Evolutionary conservation across 257 asterid genomes (phyloP).

Genomic region (Mitragyna speciosa): DNA sequence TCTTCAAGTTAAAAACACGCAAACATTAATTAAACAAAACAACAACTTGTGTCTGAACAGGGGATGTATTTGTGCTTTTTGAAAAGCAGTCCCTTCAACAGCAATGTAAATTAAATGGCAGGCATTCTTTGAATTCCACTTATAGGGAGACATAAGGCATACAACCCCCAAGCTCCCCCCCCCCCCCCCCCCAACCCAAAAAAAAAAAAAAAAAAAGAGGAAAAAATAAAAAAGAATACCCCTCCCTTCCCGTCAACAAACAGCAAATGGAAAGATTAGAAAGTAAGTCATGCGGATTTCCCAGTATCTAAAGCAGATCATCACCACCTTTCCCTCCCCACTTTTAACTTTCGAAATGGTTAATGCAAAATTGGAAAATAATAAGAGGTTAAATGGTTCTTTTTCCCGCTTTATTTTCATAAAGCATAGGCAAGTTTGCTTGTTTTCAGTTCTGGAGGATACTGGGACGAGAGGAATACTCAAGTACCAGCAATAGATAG

Average conservation of each 20-base stretch:
- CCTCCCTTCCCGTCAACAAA: not conserved
- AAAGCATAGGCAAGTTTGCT: not conserved
- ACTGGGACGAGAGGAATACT: conserved; percentile 3
- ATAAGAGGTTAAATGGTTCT: not conserved
- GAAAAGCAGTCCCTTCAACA: not conserved
- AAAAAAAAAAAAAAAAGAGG: too few species aligned
- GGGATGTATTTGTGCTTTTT: too few species aligned
- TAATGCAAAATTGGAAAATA: not conserved
- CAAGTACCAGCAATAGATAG: not conserved
- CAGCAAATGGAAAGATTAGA: not conserved
- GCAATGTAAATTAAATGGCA: not conserved
- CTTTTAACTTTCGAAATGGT: not conserved
- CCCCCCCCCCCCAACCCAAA: not conserved
- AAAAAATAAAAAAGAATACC: too few species aligned
- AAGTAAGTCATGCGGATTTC: not conserved
- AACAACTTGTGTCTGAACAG: not conserved
- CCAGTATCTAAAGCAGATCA: not conserved
- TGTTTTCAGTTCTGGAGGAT: not conserved
- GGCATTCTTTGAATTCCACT: not conserved
- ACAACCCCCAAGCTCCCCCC: not conserved
- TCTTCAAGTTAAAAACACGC: not conserved
- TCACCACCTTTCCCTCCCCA: not conserved
- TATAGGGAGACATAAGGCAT: not conserved
- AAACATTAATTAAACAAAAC: not conserved
- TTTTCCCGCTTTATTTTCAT: not conserved